Conservation (phyloP, 2,329 filamentous ascomycete genomes). For the Fusarium nurragi region DNA sequence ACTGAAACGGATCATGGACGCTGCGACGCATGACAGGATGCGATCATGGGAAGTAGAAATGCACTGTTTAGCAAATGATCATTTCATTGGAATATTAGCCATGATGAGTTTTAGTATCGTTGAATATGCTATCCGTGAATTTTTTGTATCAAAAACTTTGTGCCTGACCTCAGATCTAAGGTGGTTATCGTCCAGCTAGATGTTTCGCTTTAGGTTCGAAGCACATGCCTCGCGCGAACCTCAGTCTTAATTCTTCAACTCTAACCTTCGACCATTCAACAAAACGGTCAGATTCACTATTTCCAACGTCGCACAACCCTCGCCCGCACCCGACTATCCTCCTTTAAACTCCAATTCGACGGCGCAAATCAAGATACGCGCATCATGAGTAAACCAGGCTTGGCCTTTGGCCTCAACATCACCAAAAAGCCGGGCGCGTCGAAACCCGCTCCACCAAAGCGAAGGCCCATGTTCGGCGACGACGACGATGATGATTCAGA, state of each 20-base stretch:
- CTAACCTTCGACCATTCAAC: slow-evolving; percentile 12
- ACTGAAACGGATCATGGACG: slow-evolving; percentile 12
- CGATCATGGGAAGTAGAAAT: neutral
- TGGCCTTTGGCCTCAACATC: slow-evolving; percentile 67
- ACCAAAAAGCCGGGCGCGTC: slow-evolving; percentile 64
- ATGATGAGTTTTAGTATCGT: neutral
- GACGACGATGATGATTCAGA: slow-evolving; percentile 64
- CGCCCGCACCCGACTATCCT: neutral
- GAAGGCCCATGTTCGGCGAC: slow-evolving; percentile 68
- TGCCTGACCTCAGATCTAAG: neutral
- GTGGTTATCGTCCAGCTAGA: neutral
- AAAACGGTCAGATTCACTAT: neutral
- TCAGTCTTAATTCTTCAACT: slow-evolving; percentile 10
- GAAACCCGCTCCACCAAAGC: slow-evolving; percentile 60
- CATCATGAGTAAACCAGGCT: slow-evolving; percentile 59
- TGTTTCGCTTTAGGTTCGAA: neutral
- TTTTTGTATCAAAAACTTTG: neutral
- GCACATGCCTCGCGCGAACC: neutral
- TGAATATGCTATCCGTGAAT: neutral
- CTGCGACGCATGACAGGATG: neutral
- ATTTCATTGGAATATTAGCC: neutral
- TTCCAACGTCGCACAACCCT: slow-evolving; percentile 3
- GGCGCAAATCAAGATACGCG: neutral
- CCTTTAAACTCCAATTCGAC: neutral
- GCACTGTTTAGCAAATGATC: neutral